Evolutionary conservation across 805 yeast genomes (phyloP).

Genomic region (Spencermartinsiella europaea): DNA sequence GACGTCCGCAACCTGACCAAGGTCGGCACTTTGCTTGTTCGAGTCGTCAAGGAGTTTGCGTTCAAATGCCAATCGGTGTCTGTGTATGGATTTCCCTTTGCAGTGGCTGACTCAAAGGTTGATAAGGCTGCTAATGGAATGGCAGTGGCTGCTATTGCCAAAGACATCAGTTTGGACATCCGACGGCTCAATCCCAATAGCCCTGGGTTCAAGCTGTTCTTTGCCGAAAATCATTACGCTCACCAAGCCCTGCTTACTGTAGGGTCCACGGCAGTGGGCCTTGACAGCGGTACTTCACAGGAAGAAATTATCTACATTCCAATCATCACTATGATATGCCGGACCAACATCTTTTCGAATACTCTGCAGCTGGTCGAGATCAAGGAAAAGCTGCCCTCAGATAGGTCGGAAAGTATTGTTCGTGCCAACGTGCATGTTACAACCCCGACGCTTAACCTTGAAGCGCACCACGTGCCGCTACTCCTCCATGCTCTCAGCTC

Average conservation of each 20-base stretch:
- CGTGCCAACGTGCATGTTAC: conserved; percentile 31
- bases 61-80: conserved; percentile 31
- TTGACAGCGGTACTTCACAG: conserved; percentile 25
- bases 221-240: conserved; percentile 32
- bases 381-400: conserved; percentile 4
- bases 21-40: conserved; percentile 26
- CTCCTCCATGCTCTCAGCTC: conserved; percentile 24
- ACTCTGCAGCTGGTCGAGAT: conserved; percentile 30
- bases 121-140: conserved; percentile 3
- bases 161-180: conserved; percentile 34
- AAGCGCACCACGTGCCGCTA: conserved; percentile 31
- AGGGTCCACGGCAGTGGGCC: conserved; percentile 32
- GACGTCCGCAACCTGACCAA: conserved; percentile 22
- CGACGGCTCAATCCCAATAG: conserved; percentile 35
- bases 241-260: conserved; percentile 36
- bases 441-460: conserved; percentile 36
- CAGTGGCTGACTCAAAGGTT: background rate
- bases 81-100: conserved; percentile 26
- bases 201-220: conserved; percentile 37
- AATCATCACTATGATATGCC: conserved; percentile 31
- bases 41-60: conserved; percentile 34
- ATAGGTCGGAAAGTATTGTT: conserved; percentile 25
- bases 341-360: conserved; percentile 33
- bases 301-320: conserved; percentile 38
- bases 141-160: conserved; percentile 26